A percentile compares a stretch with the other conserved stretches of the same genome.
phyloP scores from a whole-genome alignment of 306 rosid species.

The Medicago ruthenica region DNA sequence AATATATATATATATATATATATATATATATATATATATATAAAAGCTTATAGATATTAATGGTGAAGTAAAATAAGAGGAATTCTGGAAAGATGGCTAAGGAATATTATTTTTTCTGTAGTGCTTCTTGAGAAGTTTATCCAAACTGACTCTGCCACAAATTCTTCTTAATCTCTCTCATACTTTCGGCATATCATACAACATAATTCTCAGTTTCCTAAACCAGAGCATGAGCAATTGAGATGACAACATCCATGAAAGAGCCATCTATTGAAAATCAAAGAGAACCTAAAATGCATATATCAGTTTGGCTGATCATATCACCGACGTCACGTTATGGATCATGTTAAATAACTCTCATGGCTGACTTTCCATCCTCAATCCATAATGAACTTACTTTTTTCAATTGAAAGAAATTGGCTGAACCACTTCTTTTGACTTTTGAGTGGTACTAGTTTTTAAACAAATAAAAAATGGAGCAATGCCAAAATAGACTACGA shows the following conservation, averaged over 20 bases:
- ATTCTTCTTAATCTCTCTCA: neutral
- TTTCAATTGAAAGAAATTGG: neutral
- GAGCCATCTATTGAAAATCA: neutral
- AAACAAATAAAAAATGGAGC: neutral
- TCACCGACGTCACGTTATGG: neutral
- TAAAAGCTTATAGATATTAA: neutral
- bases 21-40: no score
- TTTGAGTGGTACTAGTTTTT: neutral
- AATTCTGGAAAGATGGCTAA: neutral
- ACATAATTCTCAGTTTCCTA: neutral
- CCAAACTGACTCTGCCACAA: neutral
- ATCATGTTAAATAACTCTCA: neutral
- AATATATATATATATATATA: no score
- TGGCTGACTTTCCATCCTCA: neutral
- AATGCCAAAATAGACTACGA: neutral
- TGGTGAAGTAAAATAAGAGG: neutral
- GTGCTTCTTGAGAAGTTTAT: neutral
- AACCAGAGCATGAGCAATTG: neutral
- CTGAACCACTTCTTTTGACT: neutral
- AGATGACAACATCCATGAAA: neutral
- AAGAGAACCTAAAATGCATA: neutral
- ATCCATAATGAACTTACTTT: neutral
- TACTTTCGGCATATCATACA: neutral
- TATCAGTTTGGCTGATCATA: neutral
- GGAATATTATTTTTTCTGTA: neutral